Conservation (phyloP, 2,329 filamentous ascomycete species). For the Fusarium humuli region DNA sequence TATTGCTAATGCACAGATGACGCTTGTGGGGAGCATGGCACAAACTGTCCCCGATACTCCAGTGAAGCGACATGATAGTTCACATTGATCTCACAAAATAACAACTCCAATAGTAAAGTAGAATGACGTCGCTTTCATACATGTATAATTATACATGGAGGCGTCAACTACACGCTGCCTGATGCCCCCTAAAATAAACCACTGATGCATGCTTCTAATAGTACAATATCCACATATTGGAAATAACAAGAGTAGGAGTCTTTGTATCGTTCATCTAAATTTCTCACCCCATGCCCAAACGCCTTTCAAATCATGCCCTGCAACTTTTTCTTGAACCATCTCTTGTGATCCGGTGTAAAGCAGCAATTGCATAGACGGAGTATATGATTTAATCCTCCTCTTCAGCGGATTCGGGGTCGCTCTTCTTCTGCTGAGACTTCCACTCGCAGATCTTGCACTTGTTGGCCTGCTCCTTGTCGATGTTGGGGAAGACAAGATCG, state of each 20-base stretch:
- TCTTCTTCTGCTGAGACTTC: constrained; percentile 61
- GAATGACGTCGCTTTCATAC: constrained; percentile 42
- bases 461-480: constrained; percentile 80
- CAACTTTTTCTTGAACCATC: constrained; percentile 5
- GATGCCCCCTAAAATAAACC: constrained; percentile 28
- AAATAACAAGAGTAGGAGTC: constrained; percentile 48
- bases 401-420: constrained; percentile 52
- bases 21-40: not conserved
- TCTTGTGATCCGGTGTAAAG: not conserved
- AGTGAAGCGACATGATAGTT: not conserved
- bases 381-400: constrained; percentile 50
- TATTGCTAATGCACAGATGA: constrained; percentile 1
- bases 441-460: constrained; percentile 73
- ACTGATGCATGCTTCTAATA: constrained; percentile 47
- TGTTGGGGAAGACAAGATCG: constrained; percentile 84
- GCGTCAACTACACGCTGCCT: constrained; percentile 32
- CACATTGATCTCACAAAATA: not conserved
- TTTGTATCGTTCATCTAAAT: constrained; percentile 48
- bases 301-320: constrained; percentile 42
- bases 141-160: constrained; percentile 46
- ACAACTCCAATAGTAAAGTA: not conserved
- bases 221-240: constrained; percentile 44
- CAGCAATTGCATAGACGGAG: constrained; percentile 6
- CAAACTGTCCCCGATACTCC: not conserved
- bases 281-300: constrained; percentile 46